Evolutionary conservation across 108 stramenopile genomes (phyloP).

Genomic region (Seminavis robusta): DNA sequence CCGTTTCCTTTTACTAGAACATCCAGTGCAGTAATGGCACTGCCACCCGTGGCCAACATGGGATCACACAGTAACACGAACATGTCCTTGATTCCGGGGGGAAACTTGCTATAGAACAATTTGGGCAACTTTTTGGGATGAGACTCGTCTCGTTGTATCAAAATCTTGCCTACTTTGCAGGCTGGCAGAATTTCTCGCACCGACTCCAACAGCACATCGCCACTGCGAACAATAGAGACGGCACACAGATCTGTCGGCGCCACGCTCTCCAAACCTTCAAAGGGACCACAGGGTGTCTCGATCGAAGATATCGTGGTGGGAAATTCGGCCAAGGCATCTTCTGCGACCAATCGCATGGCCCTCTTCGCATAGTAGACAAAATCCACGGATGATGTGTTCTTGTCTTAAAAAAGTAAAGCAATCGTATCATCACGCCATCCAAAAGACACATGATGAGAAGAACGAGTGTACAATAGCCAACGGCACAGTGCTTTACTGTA

Average conservation of each 20-base stretch:
- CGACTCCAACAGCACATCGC: constrained; percentile 86
- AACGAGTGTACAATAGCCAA: not conserved
- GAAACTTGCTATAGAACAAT: constrained; percentile 92
- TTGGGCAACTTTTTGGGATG: constrained; percentile 75
- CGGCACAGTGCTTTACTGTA: not conserved
- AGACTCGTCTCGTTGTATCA: constrained; percentile 96
- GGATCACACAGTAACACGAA: constrained; percentile 94
- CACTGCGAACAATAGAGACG: constrained; percentile 93
- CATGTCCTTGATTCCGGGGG: constrained; percentile 65
- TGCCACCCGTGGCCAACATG: constrained; percentile 98
- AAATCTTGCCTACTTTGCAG: constrained; percentile 86
- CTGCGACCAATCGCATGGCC: constrained; percentile 79
- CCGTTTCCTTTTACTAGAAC: constrained; percentile 47
- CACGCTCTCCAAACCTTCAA: constrained; percentile 37
- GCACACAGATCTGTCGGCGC: constrained; percentile 40
- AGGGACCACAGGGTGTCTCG: constrained; percentile 74
- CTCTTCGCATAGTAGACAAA: constrained; percentile 74
- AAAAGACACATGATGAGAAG: not conserved
- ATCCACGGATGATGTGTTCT: constrained; percentile 36
- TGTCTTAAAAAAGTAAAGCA: constrained; percentile 10
- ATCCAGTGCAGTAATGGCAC: constrained; percentile 79
- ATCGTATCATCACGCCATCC: not conserved
- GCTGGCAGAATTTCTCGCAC: constrained; percentile 79
- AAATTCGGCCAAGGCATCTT: constrained; percentile 82
- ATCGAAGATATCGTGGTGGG: constrained; percentile 41